Evolutionary conservation across 345 rosid genomes (phyloP).

Genomic region (Leavenworthia alabamica): DNA sequence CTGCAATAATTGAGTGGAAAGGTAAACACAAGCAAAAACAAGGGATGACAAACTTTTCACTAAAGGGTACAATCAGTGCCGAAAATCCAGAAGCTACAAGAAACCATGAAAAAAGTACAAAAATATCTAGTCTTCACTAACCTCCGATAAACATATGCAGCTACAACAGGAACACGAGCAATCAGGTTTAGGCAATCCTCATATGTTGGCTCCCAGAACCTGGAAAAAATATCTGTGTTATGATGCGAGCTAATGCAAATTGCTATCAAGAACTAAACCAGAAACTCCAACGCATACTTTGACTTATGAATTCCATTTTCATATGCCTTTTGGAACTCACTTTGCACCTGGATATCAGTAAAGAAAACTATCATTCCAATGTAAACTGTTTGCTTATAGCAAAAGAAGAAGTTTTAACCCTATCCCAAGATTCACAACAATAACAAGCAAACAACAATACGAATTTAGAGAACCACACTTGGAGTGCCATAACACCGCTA

Average conservation of each 20-base stretch:
- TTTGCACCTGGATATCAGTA: slow-evolving; percentile 60
- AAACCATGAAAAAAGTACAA: no score
- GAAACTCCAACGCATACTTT: slow-evolving; percentile 45
- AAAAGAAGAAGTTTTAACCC: not conserved
- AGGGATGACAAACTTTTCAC: not conserved
- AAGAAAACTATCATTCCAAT: slow-evolving; percentile 4
- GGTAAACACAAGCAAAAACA: slow-evolving; percentile 5
- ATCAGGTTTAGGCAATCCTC: slow-evolving; percentile 89
- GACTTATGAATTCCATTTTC: slow-evolving; percentile 84
- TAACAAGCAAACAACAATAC: not conserved
- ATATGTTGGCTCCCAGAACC: slow-evolving; percentile 97
- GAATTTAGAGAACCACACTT: slow-evolving; percentile 43
- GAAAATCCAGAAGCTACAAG: no score
- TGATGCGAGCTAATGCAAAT: slow-evolving; percentile 4
- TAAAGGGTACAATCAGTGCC: no score
- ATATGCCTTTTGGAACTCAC: slow-evolving; percentile 95
- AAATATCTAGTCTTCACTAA: slow-evolving; percentile 30
- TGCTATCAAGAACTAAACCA: slow-evolving; percentile 11
- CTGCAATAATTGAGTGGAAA: slow-evolving; percentile 35
- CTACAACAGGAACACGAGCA: slow-evolving; percentile 82
- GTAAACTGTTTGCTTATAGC: not conserved
- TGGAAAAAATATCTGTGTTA: slow-evolving; percentile 28
- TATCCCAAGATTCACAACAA: not conserved
- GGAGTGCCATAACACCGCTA: slow-evolving; percentile 98
- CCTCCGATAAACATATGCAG: slow-evolving; percentile 90